Percentiles rank a stretch among this genome's conserved stretches.
Evolutionary conservation across 2,329 filamentous ascomycete species (phyloP).

Genomic region (Pleurostoma richardsiae): DNA sequence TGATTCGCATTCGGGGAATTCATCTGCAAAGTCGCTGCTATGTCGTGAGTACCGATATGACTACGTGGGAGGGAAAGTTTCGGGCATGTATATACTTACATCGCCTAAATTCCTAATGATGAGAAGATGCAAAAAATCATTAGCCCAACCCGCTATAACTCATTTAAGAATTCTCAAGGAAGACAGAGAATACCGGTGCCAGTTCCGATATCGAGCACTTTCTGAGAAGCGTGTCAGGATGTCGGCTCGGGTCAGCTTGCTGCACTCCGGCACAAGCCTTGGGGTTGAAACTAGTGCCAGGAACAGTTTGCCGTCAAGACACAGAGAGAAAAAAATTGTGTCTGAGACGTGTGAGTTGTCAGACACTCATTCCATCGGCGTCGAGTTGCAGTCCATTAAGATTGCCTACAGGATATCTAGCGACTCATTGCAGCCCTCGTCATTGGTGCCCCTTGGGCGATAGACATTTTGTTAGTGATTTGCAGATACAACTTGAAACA

Average conservation of each 20-base stretch:
- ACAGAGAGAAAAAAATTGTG: constrained; percentile 17
- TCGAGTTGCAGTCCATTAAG: no score
- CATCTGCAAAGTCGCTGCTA: constrained; percentile 40
- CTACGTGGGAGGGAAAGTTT: neutral
- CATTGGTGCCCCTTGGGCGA: constrained; percentile 16
- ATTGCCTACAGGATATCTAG: constrained; percentile 20
- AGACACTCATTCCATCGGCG: neutral
- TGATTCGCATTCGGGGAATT: constrained; percentile 35
- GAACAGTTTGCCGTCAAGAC: constrained; percentile 15
- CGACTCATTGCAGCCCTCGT: constrained; percentile 21
- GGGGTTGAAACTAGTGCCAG: constrained; percentile 14
- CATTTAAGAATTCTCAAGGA: neutral
- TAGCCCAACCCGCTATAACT: neutral
- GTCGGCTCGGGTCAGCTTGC: neutral
- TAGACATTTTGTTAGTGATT: neutral
- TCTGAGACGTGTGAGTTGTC: constrained; percentile 4
- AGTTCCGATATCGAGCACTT: constrained; percentile 46
- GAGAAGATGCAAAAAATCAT: neutral
- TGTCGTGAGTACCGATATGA: neutral
- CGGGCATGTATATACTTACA: constrained; percentile 5
- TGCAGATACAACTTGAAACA: no score
- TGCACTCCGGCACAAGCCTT: constrained; percentile 3
- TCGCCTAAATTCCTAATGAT: constrained; percentile 43
- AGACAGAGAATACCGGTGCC: constrained; percentile 28
- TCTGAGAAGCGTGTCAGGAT: constrained; percentile 5